These are phyloP conservation scores for Coemansia sp. DNA, from an alignment of 192 early-diverging fungal genomes.

Conservation along the genomic window DNA sequence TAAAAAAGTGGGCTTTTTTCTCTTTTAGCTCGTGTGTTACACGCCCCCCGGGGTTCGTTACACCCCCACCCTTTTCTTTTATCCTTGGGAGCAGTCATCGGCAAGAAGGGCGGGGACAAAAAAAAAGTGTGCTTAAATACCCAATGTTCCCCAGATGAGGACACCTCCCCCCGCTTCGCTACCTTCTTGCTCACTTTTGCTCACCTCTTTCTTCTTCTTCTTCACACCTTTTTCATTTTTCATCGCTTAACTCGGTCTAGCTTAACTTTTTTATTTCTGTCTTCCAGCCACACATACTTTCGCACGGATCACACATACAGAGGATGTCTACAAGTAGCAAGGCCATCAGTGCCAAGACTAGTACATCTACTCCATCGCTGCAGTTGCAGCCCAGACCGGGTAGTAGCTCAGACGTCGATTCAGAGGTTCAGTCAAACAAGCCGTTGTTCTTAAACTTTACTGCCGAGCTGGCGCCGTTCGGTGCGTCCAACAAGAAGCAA, in stretches of 20 bases:
- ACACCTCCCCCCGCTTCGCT: conserved; percentile 1
- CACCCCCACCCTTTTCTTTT: neutral
- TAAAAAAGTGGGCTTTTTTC: conserved; percentile 2
- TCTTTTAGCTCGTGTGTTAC: conserved; percentile 6
- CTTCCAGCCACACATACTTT: neutral
- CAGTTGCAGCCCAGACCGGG: conserved; percentile 10
- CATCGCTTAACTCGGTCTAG: neutral
- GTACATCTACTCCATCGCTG: neutral
- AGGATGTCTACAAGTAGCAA: conserved; percentile 1
- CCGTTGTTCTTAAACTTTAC: conserved; percentile 62
- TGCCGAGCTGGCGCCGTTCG: conserved; percentile 54
- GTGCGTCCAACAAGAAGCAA: conserved; percentile 35
- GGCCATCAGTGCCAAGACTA: conserved; percentile 2
- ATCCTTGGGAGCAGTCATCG: conserved; percentile 13
- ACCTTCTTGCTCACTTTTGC: conserved; percentile 14
- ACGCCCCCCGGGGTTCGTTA: conserved; percentile 1
- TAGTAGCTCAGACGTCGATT: conserved; percentile 47
- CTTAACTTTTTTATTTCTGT: neutral
- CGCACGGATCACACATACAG: neutral
- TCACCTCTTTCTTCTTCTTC: neutral
- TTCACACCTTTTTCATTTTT: conserved; percentile 13
- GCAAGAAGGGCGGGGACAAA: conserved; percentile 11
- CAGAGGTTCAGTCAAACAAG: conserved; percentile 53
- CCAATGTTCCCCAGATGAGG: conserved; percentile 15
- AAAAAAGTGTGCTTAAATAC: conserved; percentile 15